Evolutionary conservation across 768 basidiomycete genomes (phyloP).

Genomic region (Glaciozyma antarctica): DNA sequence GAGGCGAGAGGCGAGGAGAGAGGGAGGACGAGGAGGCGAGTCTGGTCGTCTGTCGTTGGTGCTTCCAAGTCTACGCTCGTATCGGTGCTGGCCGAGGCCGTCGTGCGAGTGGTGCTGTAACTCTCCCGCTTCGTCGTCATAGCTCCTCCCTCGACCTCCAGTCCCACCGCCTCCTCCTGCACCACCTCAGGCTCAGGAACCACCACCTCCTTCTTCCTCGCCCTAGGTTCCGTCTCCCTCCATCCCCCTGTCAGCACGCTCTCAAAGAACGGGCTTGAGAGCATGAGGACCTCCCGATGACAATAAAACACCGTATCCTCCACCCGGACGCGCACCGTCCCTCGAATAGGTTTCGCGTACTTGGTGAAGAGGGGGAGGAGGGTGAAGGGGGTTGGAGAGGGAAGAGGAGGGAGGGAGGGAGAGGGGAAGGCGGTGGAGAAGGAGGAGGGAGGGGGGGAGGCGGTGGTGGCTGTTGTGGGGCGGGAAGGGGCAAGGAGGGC

Average conservation of each 20-base stretch:
- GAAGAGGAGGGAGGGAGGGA: not conserved
- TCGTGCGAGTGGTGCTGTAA: not conserved
- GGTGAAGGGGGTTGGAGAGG: not conserved
- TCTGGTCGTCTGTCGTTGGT: not conserved
- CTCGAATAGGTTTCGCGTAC: not conserved
- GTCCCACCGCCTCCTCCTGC: not conserved
- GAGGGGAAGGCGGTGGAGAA: not conserved
- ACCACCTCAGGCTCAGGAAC: not conserved
- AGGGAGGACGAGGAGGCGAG: not conserved
- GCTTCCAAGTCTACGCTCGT: not conserved
- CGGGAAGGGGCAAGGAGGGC: constrained; percentile 8
- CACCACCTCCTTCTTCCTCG: not conserved
- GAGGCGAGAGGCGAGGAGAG: not conserved
- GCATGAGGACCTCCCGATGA: constrained; percentile 21
- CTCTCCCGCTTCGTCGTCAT: not conserved
- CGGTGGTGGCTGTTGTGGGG: constrained; percentile 8
- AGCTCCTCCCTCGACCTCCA: not conserved
- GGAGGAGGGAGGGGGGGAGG: not conserved
- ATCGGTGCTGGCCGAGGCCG: not conserved
- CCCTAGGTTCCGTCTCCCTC: constrained; percentile 14
- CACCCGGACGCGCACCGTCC: constrained; percentile 19
- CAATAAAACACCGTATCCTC: constrained; percentile 10
- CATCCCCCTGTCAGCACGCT: constrained; percentile 16
- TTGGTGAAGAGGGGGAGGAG: constrained; percentile 8
- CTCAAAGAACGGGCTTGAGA: constrained; percentile 16